Conservation (phyloP, 768 basidiomycete species). For the Auriscalpium microsporum region DNA sequence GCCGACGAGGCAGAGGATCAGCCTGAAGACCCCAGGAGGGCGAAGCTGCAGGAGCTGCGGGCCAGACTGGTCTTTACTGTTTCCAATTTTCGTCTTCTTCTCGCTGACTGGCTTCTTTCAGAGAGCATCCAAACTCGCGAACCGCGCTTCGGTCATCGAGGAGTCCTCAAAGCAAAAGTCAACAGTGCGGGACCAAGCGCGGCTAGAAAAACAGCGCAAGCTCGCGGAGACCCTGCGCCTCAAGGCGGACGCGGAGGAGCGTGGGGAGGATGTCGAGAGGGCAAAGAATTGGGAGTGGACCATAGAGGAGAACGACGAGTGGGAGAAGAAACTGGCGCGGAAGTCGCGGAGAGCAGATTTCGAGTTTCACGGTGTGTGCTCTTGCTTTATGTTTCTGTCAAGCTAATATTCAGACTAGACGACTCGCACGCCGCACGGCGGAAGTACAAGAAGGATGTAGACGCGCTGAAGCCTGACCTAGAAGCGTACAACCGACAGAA, state of each 20-base stretch:
- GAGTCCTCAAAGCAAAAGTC: slow-evolving; percentile 75
- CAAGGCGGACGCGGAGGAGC: slow-evolving; percentile 84
- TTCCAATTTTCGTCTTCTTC: not conserved
- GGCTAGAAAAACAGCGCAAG: slow-evolving; percentile 84
- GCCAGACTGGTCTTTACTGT: slow-evolving; percentile 6
- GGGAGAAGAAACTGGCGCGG: slow-evolving; percentile 84
- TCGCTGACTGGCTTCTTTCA: slow-evolving; percentile 20
- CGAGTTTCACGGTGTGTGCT: slow-evolving; percentile 77
- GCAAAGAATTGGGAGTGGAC: slow-evolving; percentile 94
- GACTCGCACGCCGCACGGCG: slow-evolving; percentile 83
- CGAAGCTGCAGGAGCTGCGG: slow-evolving; percentile 10
- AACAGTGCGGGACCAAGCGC: slow-evolving; percentile 69
- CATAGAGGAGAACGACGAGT: slow-evolving; percentile 90
- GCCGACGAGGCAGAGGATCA: not conserved
- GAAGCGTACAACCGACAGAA: slow-evolving; percentile 85
- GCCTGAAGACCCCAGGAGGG: not conserved
- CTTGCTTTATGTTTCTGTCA: not conserved
- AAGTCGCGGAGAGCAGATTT: slow-evolving; percentile 83
- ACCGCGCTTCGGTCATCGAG: slow-evolving; percentile 77
- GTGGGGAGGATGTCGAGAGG: slow-evolving; percentile 86
- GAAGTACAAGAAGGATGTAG: slow-evolving; percentile 88
- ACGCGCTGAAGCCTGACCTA: slow-evolving; percentile 81
- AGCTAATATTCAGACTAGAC: slow-evolving; percentile 39
- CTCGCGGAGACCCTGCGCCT: slow-evolving; percentile 78
- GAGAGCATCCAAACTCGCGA: slow-evolving; percentile 73